These are phyloP conservation scores for Aspergillus nomiae DNA, from an alignment of 2,329 filamentous ascomycete genomes.

Conservation along the genomic window DNA sequence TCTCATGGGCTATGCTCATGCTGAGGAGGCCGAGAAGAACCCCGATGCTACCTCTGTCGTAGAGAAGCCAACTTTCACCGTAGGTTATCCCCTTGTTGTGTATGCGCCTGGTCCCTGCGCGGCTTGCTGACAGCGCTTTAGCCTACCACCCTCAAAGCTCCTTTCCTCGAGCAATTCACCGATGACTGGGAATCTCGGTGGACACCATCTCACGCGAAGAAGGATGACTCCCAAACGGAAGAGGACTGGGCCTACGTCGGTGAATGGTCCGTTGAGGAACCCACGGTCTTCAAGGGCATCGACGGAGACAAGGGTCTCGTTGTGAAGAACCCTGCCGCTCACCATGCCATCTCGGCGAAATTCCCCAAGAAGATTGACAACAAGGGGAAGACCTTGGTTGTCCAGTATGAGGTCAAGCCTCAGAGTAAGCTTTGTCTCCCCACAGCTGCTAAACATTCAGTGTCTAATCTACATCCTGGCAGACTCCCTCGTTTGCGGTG, in stretches of 20 bases:
- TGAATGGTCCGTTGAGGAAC: slow-evolving; percentile 96
- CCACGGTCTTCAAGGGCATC: slow-evolving; percentile 84
- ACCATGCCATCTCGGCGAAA: slow-evolving; percentile 99
- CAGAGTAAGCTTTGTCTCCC: slow-evolving; percentile 68
- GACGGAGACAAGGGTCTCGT: slow-evolving; percentile 95
- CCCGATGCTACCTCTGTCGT: slow-evolving; percentile 56
- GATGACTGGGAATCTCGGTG: slow-evolving; percentile 92
- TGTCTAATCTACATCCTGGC: slow-evolving; percentile 10
- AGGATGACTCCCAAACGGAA: slow-evolving; percentile 77
- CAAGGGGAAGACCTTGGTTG: slow-evolving; percentile 94
- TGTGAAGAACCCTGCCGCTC: slow-evolving; percentile 95
- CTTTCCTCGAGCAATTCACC: slow-evolving; percentile 98
- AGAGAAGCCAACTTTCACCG: slow-evolving; percentile 81
- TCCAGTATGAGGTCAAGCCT: slow-evolving; percentile 99
- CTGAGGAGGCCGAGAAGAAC: slow-evolving; percentile 67
- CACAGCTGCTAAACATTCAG: background rate
- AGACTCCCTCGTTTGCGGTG: slow-evolving; percentile 96
- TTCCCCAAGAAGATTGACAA: slow-evolving; percentile 96
- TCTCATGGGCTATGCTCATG: slow-evolving; percentile 65
- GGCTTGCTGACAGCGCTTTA: slow-evolving; percentile 45
- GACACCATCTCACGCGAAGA: slow-evolving; percentile 96
- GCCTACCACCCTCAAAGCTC: slow-evolving; percentile 86
- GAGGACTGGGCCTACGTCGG: slow-evolving; percentile 98
- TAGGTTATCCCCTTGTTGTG: slow-evolving; percentile 55
- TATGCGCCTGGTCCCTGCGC: slow-evolving; percentile 2